Evolutionary conservation across 768 basidiomycete genomes (phyloP), one percentile per base, ranked within the genome.

Genomic region (Pleurotus citrinopileatus): DNA sequence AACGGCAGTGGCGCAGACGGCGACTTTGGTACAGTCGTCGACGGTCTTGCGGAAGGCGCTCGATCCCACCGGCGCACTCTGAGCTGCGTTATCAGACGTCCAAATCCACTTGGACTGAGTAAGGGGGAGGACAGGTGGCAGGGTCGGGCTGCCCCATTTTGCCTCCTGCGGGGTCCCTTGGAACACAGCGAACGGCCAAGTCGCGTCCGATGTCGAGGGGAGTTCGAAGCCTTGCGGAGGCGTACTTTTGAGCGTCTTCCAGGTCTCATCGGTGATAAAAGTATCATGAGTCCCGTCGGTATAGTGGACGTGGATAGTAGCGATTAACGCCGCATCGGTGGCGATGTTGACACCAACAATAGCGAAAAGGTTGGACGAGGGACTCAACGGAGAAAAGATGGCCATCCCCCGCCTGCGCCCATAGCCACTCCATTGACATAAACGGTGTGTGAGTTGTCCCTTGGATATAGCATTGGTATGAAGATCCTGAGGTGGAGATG

Each of bases 21-120:
- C 50, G 17, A 20, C 19, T 42, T 52, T 52, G 32, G 19, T 26
- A 17, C 50, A 36, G 17, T 36, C 25, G 8, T 13, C 26, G 17
- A 52, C 36, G 0, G 50, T 52, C 17, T 38, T 36, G 8, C 50
- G 25, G 32, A 52, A 38, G 15, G 34, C 50, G 19, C 50, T 29
- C 10, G 36, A 38, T n/a, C 50, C 50, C 37, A 2, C 50, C 2
- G 47, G 47, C 15, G 47, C 47, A 1, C 19, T 37, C 7, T 27
- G n/a, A 37, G 10, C 23, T 20, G 15, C 13, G 23, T 52, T 52
- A 6, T 50, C 47, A 20, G 34, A 37, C n/a, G 50, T 38, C 50
- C 50, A 52, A 38, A 52, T 52, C 50, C 50, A 52, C n/a, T 52
- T 42, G 3, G 50, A 52, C 2, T 38, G n/a, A 23, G 50, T 25